Evolutionary conservation across 2,329 filamentous ascomycete species (phyloP).

Genomic region (Sphaerulina vaccinii): DNA sequence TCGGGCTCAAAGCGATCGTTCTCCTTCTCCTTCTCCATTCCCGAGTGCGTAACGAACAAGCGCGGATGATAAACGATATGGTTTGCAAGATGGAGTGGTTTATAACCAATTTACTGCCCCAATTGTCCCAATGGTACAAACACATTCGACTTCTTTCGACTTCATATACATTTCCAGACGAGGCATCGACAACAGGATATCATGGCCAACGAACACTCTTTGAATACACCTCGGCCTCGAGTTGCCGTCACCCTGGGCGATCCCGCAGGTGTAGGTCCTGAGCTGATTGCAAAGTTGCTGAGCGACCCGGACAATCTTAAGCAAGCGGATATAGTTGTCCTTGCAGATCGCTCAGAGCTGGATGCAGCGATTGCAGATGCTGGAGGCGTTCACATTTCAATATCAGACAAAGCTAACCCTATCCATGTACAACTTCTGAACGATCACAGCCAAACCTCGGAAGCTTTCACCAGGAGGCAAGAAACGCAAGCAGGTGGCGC

Average conservation of each 20-base stretch:
- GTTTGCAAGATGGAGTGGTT: too few species aligned
- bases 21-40: too few species aligned
- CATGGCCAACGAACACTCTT: background rate
- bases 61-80: too few species aligned
- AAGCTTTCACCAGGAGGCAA: background rate
- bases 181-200: background rate
- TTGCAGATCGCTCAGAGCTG: conserved; percentile 15
- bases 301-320: conserved; percentile 8
- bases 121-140: too few species aligned
- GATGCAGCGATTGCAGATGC: background rate
- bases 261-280: conserved; percentile 18
- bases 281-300: conserved; percentile 17
- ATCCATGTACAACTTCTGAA: conserved; percentile 13
- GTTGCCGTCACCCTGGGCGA: conserved; percentile 19
- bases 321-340: conserved; percentile 14
- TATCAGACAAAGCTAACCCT: background rate
- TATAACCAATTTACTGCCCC: too few species aligned
- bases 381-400: background rate
- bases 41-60: too few species aligned
- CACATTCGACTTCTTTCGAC: too few species aligned
- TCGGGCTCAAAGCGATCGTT: too few species aligned
- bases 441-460: conserved; percentile 8
- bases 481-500: conserved; percentile 10
- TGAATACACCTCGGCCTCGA: conserved; percentile 5
- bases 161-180: too few species aligned